Evolutionary conservation across 164 flowering plant genomes (phyloP).

Genomic region (Saururus chinensis): DNA sequence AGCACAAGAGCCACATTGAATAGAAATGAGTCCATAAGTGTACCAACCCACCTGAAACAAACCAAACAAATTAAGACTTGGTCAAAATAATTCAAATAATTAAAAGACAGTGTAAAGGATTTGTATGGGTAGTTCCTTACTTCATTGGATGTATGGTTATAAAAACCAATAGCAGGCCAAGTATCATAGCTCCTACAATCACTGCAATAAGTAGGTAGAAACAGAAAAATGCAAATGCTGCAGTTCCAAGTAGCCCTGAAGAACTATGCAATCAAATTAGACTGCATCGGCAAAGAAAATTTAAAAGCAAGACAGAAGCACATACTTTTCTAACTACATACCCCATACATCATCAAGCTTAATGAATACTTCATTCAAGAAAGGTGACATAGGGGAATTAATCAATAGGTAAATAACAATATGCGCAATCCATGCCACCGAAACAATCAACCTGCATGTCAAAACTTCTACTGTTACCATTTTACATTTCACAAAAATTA

Average conservation of each 20-base stretch:
- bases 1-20: constrained; percentile 88
- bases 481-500: too few relatives aligned
- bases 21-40: constrained; percentile 94
- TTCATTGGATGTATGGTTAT: constrained; percentile 99
- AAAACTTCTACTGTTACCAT: neutral
- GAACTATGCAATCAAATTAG: neutral
- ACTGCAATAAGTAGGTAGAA: constrained; percentile 94
- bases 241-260: constrained; percentile 94
- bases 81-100: constrained; percentile 2
- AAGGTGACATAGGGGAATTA: constrained; percentile 81
- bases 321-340: constrained; percentile 17
- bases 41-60: constrained; percentile 84
- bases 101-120: constrained; percentile 3
- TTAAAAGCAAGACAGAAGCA: neutral
- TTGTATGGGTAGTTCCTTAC: constrained; percentile 26
- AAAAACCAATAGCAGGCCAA: constrained; percentile 88
- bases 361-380: constrained; percentile 88
- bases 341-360: constrained; percentile 94
- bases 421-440: constrained; percentile 95
- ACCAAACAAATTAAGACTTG: neutral
- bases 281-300: neutral
- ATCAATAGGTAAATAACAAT: constrained; percentile 80
- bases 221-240: constrained; percentile 97
- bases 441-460: constrained; percentile 66
- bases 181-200: constrained; percentile 96